Percentiles rank a stretch among this genome's conserved stretches.
Evolutionary conservation across 441 rosid genomes (phyloP).

Genomic region (Adansonia rubrostipa): DNA sequence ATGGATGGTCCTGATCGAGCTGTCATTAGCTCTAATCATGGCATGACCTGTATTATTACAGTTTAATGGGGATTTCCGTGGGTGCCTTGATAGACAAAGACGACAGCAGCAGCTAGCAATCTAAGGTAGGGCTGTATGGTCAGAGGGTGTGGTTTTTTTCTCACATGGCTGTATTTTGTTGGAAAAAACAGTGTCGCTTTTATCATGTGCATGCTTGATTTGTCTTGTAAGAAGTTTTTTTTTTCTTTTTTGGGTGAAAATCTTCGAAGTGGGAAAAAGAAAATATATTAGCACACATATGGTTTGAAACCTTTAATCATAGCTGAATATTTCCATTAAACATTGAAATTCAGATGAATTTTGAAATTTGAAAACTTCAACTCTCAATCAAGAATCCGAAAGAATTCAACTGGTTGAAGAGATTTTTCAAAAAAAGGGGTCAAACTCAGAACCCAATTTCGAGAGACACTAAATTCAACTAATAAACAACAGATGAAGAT

Average conservation of each 20-base stretch:
- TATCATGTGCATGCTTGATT: not conserved
- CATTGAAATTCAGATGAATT: not conserved
- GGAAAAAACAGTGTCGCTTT: not conserved
- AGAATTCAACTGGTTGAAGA: not conserved
- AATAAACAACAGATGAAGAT: not conserved
- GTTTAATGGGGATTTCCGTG: slow-evolving; percentile 28
- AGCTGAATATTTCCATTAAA: not conserved
- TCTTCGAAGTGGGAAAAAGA: not conserved
- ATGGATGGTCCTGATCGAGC: slow-evolving; percentile 30
- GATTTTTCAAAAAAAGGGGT: too few relatives aligned
- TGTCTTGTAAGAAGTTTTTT: too few relatives aligned
- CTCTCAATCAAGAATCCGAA: not conserved
- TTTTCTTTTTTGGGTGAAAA: too few relatives aligned
- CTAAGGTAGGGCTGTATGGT: slow-evolving; percentile 28
- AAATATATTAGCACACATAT: not conserved
- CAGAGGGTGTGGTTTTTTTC: slow-evolving; percentile 16
- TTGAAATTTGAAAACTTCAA: not conserved
- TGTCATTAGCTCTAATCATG: slow-evolving; percentile 37
- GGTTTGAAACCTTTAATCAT: not conserved
- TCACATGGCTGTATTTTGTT: slow-evolving; percentile 28
- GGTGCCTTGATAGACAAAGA: slow-evolving; percentile 26
- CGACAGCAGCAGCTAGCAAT: slow-evolving; percentile 25
- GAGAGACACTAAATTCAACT: not conserved
- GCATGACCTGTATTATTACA: slow-evolving; percentile 19
- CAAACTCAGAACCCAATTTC: too few relatives aligned